Conservation (phyloP, 2,329 filamentous ascomycete genomes). For the Periglandula ipomoeae region DNA sequence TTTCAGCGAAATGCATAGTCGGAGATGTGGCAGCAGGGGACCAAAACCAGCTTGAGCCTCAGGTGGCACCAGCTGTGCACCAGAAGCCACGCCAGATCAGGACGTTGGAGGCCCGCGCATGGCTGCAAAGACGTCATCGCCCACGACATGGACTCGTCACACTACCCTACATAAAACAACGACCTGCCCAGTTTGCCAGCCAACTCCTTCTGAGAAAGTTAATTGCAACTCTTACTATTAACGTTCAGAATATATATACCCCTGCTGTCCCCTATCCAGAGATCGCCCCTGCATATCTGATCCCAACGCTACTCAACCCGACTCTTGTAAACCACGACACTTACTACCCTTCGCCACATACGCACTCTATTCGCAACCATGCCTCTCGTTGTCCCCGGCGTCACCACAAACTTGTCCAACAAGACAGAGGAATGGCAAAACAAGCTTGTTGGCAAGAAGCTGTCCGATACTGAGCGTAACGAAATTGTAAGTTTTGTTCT, state of each 20-base stretch:
- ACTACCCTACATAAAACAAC: not conserved
- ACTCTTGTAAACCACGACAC: not conserved
- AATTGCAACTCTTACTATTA: not conserved
- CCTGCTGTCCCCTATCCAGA: not conserved
- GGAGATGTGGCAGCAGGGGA: no score
- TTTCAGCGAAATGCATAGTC: no score
- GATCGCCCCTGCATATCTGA: not conserved
- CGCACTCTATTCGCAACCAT: slow-evolving; percentile 28
- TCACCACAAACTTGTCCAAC: slow-evolving; percentile 36
- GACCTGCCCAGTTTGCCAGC: not conserved
- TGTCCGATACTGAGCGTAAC: slow-evolving; percentile 39
- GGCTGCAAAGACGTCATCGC: slow-evolving; percentile 4
- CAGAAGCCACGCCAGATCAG: not conserved
- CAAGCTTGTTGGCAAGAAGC: slow-evolving; percentile 56
- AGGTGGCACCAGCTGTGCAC: not conserved
- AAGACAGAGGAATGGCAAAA: slow-evolving; percentile 49
- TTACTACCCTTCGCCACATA: not conserved
- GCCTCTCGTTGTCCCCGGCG: slow-evolving; percentile 56
- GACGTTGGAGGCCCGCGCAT: not conserved
- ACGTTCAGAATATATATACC: no score
- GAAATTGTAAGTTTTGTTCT: slow-evolving; percentile 37
- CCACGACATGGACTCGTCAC: slow-evolving; percentile 1
- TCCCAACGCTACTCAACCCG: not conserved
- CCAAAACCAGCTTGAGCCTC: no score
- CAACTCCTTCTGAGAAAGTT: not conserved